phyloP scores from a whole-genome alignment of 306 rosid species.

The Prunus fruticosa region DNA sequence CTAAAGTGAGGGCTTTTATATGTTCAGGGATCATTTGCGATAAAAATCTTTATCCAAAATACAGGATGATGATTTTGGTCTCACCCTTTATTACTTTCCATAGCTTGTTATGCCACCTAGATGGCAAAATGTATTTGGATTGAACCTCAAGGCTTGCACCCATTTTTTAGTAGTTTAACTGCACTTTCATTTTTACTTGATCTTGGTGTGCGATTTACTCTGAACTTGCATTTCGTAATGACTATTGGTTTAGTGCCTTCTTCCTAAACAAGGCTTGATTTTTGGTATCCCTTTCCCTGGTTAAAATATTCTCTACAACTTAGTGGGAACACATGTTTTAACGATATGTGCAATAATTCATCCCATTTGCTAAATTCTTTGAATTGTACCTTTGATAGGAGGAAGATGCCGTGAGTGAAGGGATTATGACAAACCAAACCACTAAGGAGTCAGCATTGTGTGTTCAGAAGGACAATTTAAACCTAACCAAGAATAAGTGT shows the following conservation, averaged over 20 bases:
- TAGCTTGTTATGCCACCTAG: neutral
- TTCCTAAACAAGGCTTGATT: neutral
- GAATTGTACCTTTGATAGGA: constrained; percentile 39
- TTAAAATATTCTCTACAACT: neutral
- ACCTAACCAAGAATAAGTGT: constrained; percentile 34
- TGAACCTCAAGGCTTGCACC: neutral
- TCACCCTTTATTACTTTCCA: neutral
- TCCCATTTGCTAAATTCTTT: constrained; percentile 1
- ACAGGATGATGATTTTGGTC: neutral
- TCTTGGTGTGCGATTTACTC: neutral
- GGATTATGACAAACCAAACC: constrained; percentile 27
- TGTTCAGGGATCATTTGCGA: no score
- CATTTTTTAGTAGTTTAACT: neutral
- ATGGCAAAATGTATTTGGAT: neutral
- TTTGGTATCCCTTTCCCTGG: neutral
- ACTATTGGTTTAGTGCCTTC: neutral
- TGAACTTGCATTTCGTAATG: neutral
- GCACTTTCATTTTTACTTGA: neutral
- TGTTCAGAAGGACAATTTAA: constrained; percentile 39
- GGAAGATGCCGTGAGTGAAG: constrained; percentile 35
- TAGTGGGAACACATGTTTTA: neutral
- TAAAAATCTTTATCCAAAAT: neutral
- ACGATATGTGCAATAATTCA: neutral
- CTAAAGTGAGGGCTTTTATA: no score
- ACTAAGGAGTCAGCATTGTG: constrained; percentile 28